Percentiles rank a stretch among this genome's conserved stretches.
These are phyloP conservation scores for Pseudopithomyces maydicus DNA, from an alignment of 2,329 filamentous ascomycete genomes.

Conservation along the genomic window DNA sequence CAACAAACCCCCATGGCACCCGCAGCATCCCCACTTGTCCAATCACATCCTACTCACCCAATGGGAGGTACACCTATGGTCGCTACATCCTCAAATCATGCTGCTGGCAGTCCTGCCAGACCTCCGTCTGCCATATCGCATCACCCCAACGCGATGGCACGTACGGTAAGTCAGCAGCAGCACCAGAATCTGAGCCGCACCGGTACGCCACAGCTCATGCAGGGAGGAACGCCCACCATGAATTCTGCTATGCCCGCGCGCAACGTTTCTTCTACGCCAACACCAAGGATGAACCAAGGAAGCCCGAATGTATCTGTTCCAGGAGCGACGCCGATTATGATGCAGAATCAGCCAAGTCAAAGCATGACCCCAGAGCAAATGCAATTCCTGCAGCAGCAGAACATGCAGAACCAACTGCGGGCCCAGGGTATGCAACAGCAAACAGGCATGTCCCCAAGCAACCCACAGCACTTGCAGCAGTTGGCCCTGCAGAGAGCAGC, in stretches of 20 bases:
- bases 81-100: conserved; percentile 43
- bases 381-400: conserved; percentile 32
- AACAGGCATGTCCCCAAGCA: conserved; percentile 17
- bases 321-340: conserved; percentile 45
- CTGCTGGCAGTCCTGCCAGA: conserved; percentile 44
- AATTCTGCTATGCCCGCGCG: conserved; percentile 42
- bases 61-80: conserved; percentile 54
- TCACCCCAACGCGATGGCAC: conserved; percentile 40
- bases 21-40: conserved; percentile 49
- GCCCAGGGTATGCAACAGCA: conserved; percentile 27
- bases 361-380: conserved; percentile 44
- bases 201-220: conserved; percentile 45
- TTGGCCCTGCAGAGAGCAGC: conserved; percentile 38
- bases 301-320: conserved; percentile 42
- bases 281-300: conserved; percentile 45
- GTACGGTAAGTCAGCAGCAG: conserved; percentile 45
- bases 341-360: conserved; percentile 37
- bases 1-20: conserved; percentile 53
- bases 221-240: conserved; percentile 46
- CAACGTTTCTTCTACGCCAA: conserved; percentile 43
- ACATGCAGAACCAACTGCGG: conserved; percentile 34
- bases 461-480: conserved; percentile 25
- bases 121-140: conserved; percentile 46
- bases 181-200: conserved; percentile 42
- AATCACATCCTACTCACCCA: conserved; percentile 37